Conservation (phyloP, 129 eudicot genomes). For the Flaveria sonorensis region DNA sequence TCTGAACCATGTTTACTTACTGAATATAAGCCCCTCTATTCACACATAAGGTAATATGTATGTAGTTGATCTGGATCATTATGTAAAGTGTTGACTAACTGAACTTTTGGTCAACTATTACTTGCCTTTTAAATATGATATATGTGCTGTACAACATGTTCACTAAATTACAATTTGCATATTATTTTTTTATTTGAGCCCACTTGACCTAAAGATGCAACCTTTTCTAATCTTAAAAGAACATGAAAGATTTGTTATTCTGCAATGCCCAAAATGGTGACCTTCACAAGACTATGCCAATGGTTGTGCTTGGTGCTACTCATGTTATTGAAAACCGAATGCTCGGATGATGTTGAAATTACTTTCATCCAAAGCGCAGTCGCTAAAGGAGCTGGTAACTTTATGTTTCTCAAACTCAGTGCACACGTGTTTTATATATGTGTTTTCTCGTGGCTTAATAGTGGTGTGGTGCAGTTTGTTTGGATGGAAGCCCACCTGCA, state of each 20-base stretch:
- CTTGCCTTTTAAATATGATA: background rate
- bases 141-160: slow-evolving; percentile 33
- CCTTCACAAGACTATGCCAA: slow-evolving; percentile 27
- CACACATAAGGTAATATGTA: background rate
- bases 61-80: slow-evolving; percentile 8
- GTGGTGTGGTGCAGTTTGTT: slow-evolving; percentile 48
- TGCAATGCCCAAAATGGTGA: slow-evolving; percentile 24
- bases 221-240: slow-evolving; percentile 28
- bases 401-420: slow-evolving; percentile 17
- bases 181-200: slow-evolving; percentile 1
- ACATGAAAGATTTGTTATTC: slow-evolving; percentile 22
- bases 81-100: slow-evolving; percentile 15
- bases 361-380: slow-evolving; percentile 44
- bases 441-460: background rate
- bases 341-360: slow-evolving; percentile 38
- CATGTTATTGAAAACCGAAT: slow-evolving; percentile 29
- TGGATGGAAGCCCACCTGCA: slow-evolving; percentile 70
- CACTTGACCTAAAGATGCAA: slow-evolving; percentile 27
- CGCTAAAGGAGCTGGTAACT: slow-evolving; percentile 57
- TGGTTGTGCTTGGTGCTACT: slow-evolving; percentile 34
- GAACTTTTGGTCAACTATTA: slow-evolving; percentile 24
- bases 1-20: slow-evolving; percentile 16
- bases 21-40: background rate
- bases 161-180: slow-evolving; percentile 3
- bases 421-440: background rate